Conservation (phyloP, 2,329 filamentous ascomycete species). For the Beauveria scarabaeidicola region DNA sequence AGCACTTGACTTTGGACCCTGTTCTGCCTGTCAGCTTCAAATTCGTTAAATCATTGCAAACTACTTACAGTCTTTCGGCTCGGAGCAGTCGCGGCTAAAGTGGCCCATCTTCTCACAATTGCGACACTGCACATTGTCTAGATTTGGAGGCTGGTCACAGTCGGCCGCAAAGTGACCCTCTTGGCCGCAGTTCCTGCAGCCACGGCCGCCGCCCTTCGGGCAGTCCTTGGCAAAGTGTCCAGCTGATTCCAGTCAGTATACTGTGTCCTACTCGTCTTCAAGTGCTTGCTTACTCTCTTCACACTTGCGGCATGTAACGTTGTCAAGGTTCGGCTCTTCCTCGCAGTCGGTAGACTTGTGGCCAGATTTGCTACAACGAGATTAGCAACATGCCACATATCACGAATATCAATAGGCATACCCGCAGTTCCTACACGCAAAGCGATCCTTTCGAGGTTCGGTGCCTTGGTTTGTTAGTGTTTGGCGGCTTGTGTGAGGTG, state of each 20-base stretch:
- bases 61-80: slow-evolving; percentile 37
- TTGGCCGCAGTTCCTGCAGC: slow-evolving; percentile 54
- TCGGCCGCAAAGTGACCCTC: slow-evolving; percentile 50
- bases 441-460: slow-evolving; percentile 52
- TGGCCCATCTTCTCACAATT: slow-evolving; percentile 54
- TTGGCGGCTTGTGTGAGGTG: neutral
- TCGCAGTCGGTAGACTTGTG: slow-evolving; percentile 44
- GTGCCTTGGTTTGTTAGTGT: slow-evolving; percentile 34
- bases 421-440: slow-evolving; percentile 62
- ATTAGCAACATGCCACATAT: neutral
- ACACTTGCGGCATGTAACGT: slow-evolving; percentile 59
- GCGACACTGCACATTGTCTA: slow-evolving; percentile 46
- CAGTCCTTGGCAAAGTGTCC: slow-evolving; percentile 59
- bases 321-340: slow-evolving; percentile 52
- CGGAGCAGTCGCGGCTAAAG: slow-evolving; percentile 52
- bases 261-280: neutral
- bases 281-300: slow-evolving; percentile 42
- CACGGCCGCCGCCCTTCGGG: slow-evolving; percentile 48
- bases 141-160: slow-evolving; percentile 38
- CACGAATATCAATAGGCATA: slow-evolving; percentile 18
- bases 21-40: slow-evolving; percentile 14
- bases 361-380: slow-evolving; percentile 33
- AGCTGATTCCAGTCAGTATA: slow-evolving; percentile 24
- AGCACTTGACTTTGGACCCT: slow-evolving; percentile 33
- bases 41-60: neutral